Evolutionary conservation across 2,329 filamentous ascomycete genomes (phyloP).

Genomic region (Hypoxylon sp.): DNA sequence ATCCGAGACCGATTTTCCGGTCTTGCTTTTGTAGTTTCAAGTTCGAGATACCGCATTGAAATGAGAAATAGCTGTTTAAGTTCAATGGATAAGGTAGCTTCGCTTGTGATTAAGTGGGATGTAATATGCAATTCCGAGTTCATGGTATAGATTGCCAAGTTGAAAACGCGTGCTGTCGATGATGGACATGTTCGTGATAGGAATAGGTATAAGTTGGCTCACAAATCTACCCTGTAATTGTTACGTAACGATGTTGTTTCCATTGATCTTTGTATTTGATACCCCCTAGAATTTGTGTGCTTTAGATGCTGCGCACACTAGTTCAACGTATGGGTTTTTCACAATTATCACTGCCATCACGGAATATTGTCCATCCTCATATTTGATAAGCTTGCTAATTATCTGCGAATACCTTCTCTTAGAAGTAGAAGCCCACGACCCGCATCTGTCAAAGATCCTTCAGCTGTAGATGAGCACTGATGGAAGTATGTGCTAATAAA

Average conservation of each 20-base stretch:
- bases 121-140: not conserved
- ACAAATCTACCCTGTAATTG: too few species aligned
- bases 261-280: not conserved
- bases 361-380: not conserved
- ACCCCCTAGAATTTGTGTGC: not conserved
- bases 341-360: not conserved
- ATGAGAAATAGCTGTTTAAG: conserved; percentile 24
- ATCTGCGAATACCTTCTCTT: not conserved
- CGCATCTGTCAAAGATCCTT: too few species aligned
- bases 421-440: too few species aligned
- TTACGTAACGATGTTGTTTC: too few species aligned
- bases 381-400: not conserved
- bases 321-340: not conserved
- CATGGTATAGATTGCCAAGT: too few species aligned
- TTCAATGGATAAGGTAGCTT: not conserved
- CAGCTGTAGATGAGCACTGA: not conserved
- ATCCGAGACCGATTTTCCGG: conserved; percentile 6
- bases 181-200: not conserved
- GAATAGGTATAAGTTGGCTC: too few species aligned
- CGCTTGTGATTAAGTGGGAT: not conserved
- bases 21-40: conserved; percentile 21
- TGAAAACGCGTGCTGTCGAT: too few species aligned
- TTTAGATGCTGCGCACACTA: not conserved
- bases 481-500: not conserved
- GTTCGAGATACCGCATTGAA: conserved; percentile 19